Evolutionary conservation across 495 filamentous ascomycete species (phyloP).

Genomic region (Podospora appendiculata): DNA sequence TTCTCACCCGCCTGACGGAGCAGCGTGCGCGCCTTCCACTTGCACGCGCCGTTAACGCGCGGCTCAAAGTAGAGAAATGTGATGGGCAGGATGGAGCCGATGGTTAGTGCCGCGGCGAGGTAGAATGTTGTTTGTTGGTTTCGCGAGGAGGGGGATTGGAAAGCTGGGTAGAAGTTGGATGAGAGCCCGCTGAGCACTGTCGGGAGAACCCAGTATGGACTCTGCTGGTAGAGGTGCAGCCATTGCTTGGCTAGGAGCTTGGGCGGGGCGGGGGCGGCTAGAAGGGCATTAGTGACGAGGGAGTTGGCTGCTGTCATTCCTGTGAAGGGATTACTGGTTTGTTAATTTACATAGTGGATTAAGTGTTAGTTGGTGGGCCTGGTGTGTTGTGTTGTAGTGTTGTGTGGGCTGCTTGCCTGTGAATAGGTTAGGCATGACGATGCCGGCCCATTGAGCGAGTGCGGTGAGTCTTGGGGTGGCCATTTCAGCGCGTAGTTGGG

Average conservation of each 20-base stretch:
- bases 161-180: slow-evolving; percentile 8
- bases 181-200: background rate
- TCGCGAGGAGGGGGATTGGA: background rate
- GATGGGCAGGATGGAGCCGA: slow-evolving; percentile 7
- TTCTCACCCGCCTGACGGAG: background rate
- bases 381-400: too few relatives aligned
- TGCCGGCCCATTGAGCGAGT: background rate
- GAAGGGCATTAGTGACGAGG: background rate
- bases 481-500: background rate
- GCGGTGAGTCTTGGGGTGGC: background rate
- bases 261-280: background rate
- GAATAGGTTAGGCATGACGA: background rate
- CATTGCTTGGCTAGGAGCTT: slow-evolving; percentile 12
- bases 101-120: background rate
- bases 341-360: too few relatives aligned
- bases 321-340: background rate
- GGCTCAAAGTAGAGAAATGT: slow-evolving; percentile 15
- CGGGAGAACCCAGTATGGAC: slow-evolving; percentile 12
- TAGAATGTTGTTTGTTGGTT: background rate
- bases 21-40: slow-evolving; percentile 11
- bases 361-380: too few relatives aligned
- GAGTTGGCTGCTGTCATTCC: slow-evolving; percentile 3
- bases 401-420: background rate
- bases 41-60: slow-evolving; percentile 17
- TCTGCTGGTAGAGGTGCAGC: slow-evolving; percentile 13